A percentile compares a stretch with the other conserved stretches of the same genome.
Evolutionary conservation across 192 early-diverging fungal species (phyloP).

Genomic region (Gonapodya sp.): DNA sequence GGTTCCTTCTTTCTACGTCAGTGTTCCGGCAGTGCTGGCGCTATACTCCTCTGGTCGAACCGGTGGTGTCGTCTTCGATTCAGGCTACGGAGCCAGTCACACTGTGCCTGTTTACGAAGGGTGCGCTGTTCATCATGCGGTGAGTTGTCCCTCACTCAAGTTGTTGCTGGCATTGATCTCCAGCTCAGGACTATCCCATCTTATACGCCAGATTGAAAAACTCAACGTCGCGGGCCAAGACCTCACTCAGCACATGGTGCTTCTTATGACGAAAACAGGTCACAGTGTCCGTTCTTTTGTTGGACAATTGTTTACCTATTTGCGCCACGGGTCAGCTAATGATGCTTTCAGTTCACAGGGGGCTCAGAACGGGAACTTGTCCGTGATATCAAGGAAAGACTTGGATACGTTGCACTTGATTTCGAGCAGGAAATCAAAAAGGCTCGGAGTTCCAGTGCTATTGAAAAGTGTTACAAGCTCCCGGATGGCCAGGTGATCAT

Average conservation of each 20-base stretch:
- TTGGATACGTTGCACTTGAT: constrained; percentile 90
- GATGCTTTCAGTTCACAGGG: neutral
- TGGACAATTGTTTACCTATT: too few relatives aligned
- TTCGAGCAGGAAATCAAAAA: neutral
- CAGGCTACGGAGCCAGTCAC: constrained; percentile 97
- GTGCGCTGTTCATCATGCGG: constrained; percentile 89
- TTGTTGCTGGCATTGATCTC: too few relatives aligned
- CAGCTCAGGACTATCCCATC: too few relatives aligned
- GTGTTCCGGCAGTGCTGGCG: constrained; percentile 66
- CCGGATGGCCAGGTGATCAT: constrained; percentile 21
- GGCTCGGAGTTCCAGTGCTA: neutral
- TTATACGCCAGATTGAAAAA: constrained; percentile 91
- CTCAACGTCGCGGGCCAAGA: constrained; percentile 95
- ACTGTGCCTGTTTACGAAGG: constrained; percentile 98
- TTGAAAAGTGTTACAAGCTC: neutral
- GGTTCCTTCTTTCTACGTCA: neutral
- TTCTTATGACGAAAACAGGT: neutral
- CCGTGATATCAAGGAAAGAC: constrained; percentile 99
- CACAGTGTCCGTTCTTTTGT: too few relatives aligned
- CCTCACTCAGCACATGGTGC: constrained; percentile 76
- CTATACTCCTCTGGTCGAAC: constrained; percentile 94
- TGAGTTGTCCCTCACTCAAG: too few relatives aligned
- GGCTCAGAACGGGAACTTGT: constrained; percentile 71
- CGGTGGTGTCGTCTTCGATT: constrained; percentile 97
- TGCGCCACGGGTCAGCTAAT: too few relatives aligned